Evolutionary conservation across 345 rosid genomes (phyloP), one percentile per base, ranked within the genome.

Genomic region (Viola odorata): DNA sequence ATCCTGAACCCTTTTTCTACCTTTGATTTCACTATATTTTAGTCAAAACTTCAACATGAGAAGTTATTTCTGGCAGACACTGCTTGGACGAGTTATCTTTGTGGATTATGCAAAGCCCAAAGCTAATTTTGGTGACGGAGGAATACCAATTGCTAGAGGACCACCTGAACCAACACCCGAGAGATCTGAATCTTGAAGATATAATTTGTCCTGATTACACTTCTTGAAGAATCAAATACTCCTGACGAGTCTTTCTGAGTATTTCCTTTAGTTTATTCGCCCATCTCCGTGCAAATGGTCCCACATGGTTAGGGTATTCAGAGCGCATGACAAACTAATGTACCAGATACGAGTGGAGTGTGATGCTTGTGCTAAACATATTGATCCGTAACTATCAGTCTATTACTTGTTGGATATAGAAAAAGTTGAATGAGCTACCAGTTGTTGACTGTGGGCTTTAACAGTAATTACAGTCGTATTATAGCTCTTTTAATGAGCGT

Each of bases 101-200:
- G 96, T 89, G 75, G 87, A 82, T 64, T 81, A 77, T 51, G 98
- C 96, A 13, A 89, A 84, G 77, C 78, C 80, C n/a, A 80, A 66
- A 57, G 36, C 62, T 47, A 61, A 47, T n/a, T 52, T 17, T 44
- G 69, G 72, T 17, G 72, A 71, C 32, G 32, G 32, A 17, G 85
- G 82, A 65, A 62, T 75, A 64, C 91, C 84, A 16, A 82, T 87
- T 50, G 97, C 94, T 23, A 85, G 95, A 67, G 98, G 98, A 68
- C 88, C 96, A 55, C 98, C 96, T 32, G 72, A 75, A 60, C 72
- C 77, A 50, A 57, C 32, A 11, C 6, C 58, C 6, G 32, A 45
- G 45, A 52, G 32, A 23, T 23, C 12, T 53, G 57, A 23, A 32
- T 39, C 10, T 23, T 32, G 40, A 53, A 39, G 36, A 53, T 53